Percentiles rank a stretch among this genome's conserved stretches.
Evolutionary conservation across 176 grass and related monocot genomes (phyloP).

Genomic region (Phyllostachys edulis): DNA sequence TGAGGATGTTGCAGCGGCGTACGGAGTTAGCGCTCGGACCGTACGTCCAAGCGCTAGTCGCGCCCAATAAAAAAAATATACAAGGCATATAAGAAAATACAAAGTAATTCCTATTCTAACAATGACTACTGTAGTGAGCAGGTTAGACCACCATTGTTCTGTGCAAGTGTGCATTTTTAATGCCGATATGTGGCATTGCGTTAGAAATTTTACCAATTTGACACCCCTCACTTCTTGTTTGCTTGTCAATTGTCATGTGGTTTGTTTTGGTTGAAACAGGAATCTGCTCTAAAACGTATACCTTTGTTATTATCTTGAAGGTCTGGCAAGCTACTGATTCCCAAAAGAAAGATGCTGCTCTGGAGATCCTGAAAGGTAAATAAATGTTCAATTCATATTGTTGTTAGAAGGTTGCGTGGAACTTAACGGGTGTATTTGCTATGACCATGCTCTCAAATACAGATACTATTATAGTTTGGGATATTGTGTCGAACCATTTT

Average conservation of each 20-base stretch:
- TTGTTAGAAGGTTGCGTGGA: not conserved
- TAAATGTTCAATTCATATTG: conserved; percentile 21
- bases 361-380: conserved; percentile 45
- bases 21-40: too few relatives aligned
- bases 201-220: not conserved
- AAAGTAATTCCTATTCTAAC: too few relatives aligned
- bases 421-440: not conserved
- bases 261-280: not conserved
- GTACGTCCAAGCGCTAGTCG: too few relatives aligned
- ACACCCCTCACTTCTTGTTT: not conserved
- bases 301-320: conserved; percentile 34
- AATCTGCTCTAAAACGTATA: conserved; percentile 2
- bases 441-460: not conserved
- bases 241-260: not conserved
- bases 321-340: conserved; percentile 29
- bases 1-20: too few relatives aligned
- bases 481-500: not conserved
- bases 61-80: too few relatives aligned
- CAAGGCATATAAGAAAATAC: too few relatives aligned
- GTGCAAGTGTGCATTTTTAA: not conserved
- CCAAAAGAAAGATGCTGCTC: conserved; percentile 20
- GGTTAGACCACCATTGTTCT: not conserved
- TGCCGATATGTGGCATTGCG: not conserved
- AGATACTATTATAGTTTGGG: not conserved
- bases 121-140: not conserved